These are phyloP conservation scores for Halophytophthora batemanensis DNA, from an alignment of 352 stramenopile genomes.

Conservation along the genomic window DNA sequence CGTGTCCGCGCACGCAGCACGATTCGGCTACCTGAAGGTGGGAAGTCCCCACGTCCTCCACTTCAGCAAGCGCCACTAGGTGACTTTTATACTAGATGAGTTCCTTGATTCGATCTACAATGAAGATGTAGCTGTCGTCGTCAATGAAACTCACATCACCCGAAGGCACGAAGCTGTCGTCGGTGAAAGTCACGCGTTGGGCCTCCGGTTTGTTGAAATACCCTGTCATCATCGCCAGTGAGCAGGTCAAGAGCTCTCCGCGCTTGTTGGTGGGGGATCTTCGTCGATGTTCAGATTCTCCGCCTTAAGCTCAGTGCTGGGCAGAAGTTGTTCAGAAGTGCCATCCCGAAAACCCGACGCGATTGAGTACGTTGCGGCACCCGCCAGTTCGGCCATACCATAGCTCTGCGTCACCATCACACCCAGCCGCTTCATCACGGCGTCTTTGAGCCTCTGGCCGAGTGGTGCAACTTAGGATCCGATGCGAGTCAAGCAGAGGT, in stretches of 20 bases:
- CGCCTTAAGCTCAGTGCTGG: constrained; percentile 53
- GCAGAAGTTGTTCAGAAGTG: constrained; percentile 40
- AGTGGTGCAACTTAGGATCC: constrained; percentile 81
- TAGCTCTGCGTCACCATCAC: constrained; percentile 42
- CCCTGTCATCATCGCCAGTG: constrained; percentile 89
- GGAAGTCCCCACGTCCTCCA: constrained; percentile 87
- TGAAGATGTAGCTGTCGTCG: constrained; percentile 88
- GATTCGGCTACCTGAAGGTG: constrained; percentile 78
- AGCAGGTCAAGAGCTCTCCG: constrained; percentile 84
- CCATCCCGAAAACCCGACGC: constrained; percentile 16
- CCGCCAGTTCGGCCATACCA: constrained; percentile 61
- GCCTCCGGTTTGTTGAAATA: constrained; percentile 87
- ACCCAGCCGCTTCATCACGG: constrained; percentile 54
- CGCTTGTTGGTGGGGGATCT: constrained; percentile 29
- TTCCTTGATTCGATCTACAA: constrained; percentile 92
- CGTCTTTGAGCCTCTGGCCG: constrained; percentile 54
- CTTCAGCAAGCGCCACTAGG: constrained; percentile 88
- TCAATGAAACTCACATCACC: constrained; percentile 91
- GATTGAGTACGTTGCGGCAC: constrained; percentile 22
- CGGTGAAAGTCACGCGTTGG: constrained; percentile 61
- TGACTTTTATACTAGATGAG: constrained; percentile 95
- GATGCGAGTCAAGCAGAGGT: constrained; percentile 55
- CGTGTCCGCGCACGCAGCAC: constrained; percentile 51
- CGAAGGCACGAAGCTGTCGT: constrained; percentile 80
- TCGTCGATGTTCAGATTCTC: constrained; percentile 34